A percentile compares a stretch with the other conserved stretches of the same genome.
These are phyloP conservation scores for Jamesozyma hellenica DNA, from an alignment of 805 yeast species.

Conservation along the genomic window DNA sequence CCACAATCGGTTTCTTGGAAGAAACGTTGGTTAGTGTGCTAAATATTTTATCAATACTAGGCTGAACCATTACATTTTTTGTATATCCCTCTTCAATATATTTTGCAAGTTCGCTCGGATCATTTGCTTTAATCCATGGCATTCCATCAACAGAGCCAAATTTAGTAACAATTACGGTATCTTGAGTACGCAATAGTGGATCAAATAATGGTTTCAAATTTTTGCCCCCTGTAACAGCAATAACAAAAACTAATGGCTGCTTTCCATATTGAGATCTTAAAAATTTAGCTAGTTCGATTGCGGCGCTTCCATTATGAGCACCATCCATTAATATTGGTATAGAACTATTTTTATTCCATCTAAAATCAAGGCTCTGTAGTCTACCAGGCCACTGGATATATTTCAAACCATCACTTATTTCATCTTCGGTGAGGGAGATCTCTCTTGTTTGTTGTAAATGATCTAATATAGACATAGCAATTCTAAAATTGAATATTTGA, in stretches of 20 bases:
- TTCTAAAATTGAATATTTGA: slow-evolving; percentile 58
- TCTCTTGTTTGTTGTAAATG: slow-evolving; percentile 18
- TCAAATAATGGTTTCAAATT: slow-evolving; percentile 41
- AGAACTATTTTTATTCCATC: slow-evolving; percentile 11
- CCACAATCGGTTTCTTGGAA: slow-evolving; percentile 30
- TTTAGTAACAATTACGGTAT: slow-evolving; percentile 48
- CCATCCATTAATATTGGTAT: slow-evolving; percentile 59
- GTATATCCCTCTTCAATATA: slow-evolving; percentile 23
- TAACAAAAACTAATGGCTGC: slow-evolving; percentile 39
- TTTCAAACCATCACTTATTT: slow-evolving; percentile 42
- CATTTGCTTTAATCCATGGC: slow-evolving; percentile 78
- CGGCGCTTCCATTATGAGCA: slow-evolving; percentile 85
- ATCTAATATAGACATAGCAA: slow-evolving; percentile 52
- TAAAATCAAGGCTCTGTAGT: slow-evolving; percentile 43
- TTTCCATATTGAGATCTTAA: slow-evolving; percentile 28
- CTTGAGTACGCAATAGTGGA: slow-evolving; percentile 41
- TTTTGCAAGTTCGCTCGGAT: slow-evolving; percentile 18
- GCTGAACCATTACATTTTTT: slow-evolving; percentile 18
- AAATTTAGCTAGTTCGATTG: slow-evolving; percentile 54
- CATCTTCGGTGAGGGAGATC: slow-evolving; percentile 24
- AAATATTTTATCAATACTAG: slow-evolving; percentile 14
- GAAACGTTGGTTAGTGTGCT: slow-evolving; percentile 2
- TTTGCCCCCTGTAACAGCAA: slow-evolving; percentile 74
- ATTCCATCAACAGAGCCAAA: slow-evolving; percentile 72
- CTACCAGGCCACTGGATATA: slow-evolving; percentile 80